Conservation (phyloP, 768 basidiomycete genomes). For the Xerocomellus amylosporus region DNA sequence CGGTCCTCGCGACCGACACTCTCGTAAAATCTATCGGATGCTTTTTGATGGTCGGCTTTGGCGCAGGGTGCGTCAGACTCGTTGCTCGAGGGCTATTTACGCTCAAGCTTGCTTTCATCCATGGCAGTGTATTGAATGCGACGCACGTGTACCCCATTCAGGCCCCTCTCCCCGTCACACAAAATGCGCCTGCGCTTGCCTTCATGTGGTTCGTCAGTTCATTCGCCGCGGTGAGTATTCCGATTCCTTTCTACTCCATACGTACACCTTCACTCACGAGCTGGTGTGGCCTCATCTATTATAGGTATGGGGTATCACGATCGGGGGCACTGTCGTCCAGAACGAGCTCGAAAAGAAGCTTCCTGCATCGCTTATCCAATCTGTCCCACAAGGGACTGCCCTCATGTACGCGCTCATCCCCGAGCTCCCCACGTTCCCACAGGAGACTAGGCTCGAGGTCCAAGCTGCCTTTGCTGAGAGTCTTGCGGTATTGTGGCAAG, state of each 20-base stretch:
- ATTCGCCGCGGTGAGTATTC: not conserved
- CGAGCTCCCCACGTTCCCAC: conserved; percentile 33
- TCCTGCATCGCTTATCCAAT: conserved; percentile 35
- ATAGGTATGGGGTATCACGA: conserved; percentile 47
- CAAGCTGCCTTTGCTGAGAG: conserved; percentile 40
- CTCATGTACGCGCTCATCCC: conserved; percentile 48
- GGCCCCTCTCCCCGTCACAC: not conserved
- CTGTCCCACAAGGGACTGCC: conserved; percentile 38
- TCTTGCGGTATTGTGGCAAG: conserved; percentile 40
- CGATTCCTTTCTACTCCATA: not conserved
- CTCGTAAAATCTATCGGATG: not conserved
- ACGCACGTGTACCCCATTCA: not conserved
- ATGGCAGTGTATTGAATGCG: not conserved
- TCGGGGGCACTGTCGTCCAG: conserved; percentile 47
- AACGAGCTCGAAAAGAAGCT: conserved; percentile 43
- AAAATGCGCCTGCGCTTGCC: not conserved
- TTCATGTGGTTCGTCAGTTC: not conserved
- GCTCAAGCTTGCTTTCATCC: not conserved
- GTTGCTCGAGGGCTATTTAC: not conserved
- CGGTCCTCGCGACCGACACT: not conserved
- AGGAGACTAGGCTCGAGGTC: conserved; percentile 35
- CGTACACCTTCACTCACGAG: not conserved
- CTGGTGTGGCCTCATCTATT: not conserved
- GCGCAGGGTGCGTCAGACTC: not conserved
- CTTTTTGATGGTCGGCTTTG: not conserved